Evolutionary conservation across 257 asterid species (phyloP).

Genomic region (Misopates orontium): DNA sequence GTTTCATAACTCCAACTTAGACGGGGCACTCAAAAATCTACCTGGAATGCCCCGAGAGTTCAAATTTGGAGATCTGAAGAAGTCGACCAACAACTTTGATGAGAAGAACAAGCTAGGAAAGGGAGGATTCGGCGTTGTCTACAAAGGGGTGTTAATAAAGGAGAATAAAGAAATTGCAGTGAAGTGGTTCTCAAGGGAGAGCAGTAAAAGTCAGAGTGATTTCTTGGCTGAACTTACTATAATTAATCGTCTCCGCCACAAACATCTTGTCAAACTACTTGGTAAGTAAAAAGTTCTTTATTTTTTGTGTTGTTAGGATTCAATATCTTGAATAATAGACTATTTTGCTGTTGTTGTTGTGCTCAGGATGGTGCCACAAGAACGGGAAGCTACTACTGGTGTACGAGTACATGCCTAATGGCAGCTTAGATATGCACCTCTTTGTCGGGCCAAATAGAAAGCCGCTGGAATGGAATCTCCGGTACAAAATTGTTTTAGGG

Average conservation of each 20-base stretch:
- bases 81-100: conserved; percentile 70
- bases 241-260: conserved; percentile 85
- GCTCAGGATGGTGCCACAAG: conserved; percentile 92
- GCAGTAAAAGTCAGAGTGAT: conserved; percentile 73
- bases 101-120: conserved; percentile 75
- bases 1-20: conserved; percentile 41
- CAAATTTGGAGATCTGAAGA: conserved; percentile 61
- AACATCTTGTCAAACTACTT: conserved; percentile 78
- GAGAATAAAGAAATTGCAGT: conserved; percentile 77
- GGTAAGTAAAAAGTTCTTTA: conserved; percentile 48
- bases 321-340: no score
- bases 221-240: conserved; percentile 90
- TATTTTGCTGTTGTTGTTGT: no score
- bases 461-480: conserved; percentile 60
- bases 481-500: conserved; percentile 63
- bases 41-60: conserved; percentile 87
- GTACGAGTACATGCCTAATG: conserved; percentile 90
- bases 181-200: conserved; percentile 77
- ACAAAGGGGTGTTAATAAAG: conserved; percentile 52
- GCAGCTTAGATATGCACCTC: conserved; percentile 81
- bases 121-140: conserved; percentile 90
- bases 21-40: conserved; percentile 61
- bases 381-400: conserved; percentile 73
- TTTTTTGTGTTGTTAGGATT: not conserved
- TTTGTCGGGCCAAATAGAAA: conserved; percentile 45